Conservation (phyloP, 495 filamentous ascomycete species). For the Chaetomidium leptoderma region DNA sequence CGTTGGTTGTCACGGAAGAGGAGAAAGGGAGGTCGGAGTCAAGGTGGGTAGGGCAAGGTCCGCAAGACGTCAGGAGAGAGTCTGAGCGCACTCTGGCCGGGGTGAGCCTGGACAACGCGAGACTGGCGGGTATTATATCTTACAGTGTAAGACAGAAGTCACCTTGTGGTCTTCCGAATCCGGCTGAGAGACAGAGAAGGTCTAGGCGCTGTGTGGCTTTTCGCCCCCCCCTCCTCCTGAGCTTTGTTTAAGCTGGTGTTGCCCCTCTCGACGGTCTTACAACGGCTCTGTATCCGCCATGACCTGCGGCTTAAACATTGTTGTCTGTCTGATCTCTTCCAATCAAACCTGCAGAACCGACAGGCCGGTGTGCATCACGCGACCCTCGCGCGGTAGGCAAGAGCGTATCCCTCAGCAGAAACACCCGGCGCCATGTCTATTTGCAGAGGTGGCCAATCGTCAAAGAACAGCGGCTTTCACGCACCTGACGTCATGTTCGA, state of each 20-base stretch:
- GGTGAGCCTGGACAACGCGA: too few species aligned
- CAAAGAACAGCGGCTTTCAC: too few species aligned
- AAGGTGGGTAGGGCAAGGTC: not conserved
- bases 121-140: not conserved
- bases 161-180: not conserved
- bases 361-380: not conserved
- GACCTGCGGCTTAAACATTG: not conserved
- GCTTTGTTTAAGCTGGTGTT: conserved; percentile 1
- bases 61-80: not conserved
- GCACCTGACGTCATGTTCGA: not conserved
- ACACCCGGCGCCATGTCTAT: too few species aligned
- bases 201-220: not conserved
- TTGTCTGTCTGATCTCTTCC: not conserved
- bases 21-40: not conserved
- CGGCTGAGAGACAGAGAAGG: not conserved
- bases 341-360: not conserved
- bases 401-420: too few species aligned
- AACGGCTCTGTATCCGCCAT: not conserved
- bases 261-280: not conserved
- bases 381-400: not conserved
- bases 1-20: not conserved
- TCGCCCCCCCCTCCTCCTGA: not conserved
- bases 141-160: not conserved
- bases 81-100: not conserved
- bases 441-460: too few species aligned